These are phyloP conservation scores for Talaromyces sp. DNA, from an alignment of 2,329 filamentous ascomycete species.

Conservation along the genomic window DNA sequence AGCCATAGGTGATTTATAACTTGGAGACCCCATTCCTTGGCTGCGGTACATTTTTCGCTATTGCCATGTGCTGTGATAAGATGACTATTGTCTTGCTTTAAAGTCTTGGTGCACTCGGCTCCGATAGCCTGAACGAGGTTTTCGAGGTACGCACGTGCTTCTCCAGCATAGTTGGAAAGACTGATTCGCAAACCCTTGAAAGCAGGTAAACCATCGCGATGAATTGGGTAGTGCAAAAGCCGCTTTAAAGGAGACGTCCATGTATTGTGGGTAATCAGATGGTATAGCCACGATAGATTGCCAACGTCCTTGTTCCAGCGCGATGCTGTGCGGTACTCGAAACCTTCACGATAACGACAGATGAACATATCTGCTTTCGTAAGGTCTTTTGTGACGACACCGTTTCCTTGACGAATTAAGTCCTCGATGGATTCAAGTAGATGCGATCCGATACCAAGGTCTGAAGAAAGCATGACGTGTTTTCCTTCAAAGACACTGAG, in stretches of 20 bases:
- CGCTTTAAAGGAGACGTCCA: slow-evolving; percentile 83
- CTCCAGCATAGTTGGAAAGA: slow-evolving; percentile 92
- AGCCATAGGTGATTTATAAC: slow-evolving; percentile 96
- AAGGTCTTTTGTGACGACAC: slow-evolving; percentile 61
- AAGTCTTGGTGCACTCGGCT: slow-evolving; percentile 86
- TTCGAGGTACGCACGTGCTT: slow-evolving; percentile 87
- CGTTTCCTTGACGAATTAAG: slow-evolving; percentile 68
- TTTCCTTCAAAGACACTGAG: slow-evolving; percentile 73
- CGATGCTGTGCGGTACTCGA: slow-evolving; percentile 72
- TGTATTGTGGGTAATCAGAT: slow-evolving; percentile 79
- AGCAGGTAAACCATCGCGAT: slow-evolving; percentile 69
- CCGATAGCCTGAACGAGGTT: slow-evolving; percentile 82
- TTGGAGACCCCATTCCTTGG: slow-evolving; percentile 84
- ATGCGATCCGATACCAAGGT: slow-evolving; percentile 66
- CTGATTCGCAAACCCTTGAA: slow-evolving; percentile 77
- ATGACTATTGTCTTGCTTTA: slow-evolving; percentile 94
- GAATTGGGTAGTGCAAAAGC: slow-evolving; percentile 84
- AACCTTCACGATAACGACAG: slow-evolving; percentile 79
- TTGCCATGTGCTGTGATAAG: slow-evolving; percentile 83
- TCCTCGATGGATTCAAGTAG: slow-evolving; percentile 64
- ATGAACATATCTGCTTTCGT: slow-evolving; percentile 76
- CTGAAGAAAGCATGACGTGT: slow-evolving; percentile 69
- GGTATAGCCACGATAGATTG: slow-evolving; percentile 90
- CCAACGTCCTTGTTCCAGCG: slow-evolving; percentile 77
- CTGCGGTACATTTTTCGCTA: slow-evolving; percentile 91